phyloP scores from a whole-genome alignment of 352 stramenopile species.

The Globisporangium emineosum region DNA sequence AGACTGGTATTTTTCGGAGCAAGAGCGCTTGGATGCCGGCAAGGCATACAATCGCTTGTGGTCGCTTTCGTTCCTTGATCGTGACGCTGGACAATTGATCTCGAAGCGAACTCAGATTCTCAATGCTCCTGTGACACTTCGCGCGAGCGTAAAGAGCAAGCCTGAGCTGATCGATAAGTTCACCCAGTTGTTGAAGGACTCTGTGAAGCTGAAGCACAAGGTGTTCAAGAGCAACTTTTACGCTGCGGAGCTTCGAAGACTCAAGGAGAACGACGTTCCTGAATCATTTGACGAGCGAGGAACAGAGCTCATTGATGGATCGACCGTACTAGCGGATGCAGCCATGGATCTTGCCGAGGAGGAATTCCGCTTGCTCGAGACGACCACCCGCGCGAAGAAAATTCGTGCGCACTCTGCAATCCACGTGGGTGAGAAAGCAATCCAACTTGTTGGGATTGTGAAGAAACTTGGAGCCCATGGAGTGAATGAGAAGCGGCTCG shows the following conservation, averaged over 20 bases:
- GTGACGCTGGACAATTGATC: slow-evolving; percentile 69
- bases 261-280: slow-evolving; percentile 57
- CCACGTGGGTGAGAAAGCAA: slow-evolving; percentile 69
- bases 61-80: slow-evolving; percentile 78
- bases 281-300: slow-evolving; percentile 76
- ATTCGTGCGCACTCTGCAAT: slow-evolving; percentile 67
- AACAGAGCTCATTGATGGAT: slow-evolving; percentile 58
- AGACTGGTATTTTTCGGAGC: slow-evolving; percentile 82
- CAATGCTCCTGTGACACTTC: slow-evolving; percentile 65
- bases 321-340: slow-evolving; percentile 52
- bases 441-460: slow-evolving; percentile 79
- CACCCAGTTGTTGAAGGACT: slow-evolving; percentile 81
- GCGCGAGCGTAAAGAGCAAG: slow-evolving; percentile 69
- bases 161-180: slow-evolving; percentile 84
- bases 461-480: slow-evolving; percentile 75
- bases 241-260: slow-evolving; percentile 41
- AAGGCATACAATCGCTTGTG: slow-evolving; percentile 76
- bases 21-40: slow-evolving; percentile 73
- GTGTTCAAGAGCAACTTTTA: slow-evolving; percentile 82
- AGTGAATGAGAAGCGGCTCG: slow-evolving; percentile 47
- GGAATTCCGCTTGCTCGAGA: slow-evolving; percentile 66
- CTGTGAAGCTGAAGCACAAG: slow-evolving; percentile 87
- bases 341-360: slow-evolving; percentile 78
- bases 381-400: slow-evolving; percentile 72
- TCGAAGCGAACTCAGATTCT: slow-evolving; percentile 71